These are phyloP conservation scores for Talaromyces atroroseus DNA, from an alignment of 2,329 filamentous ascomycete species.

Conservation along the genomic window DNA sequence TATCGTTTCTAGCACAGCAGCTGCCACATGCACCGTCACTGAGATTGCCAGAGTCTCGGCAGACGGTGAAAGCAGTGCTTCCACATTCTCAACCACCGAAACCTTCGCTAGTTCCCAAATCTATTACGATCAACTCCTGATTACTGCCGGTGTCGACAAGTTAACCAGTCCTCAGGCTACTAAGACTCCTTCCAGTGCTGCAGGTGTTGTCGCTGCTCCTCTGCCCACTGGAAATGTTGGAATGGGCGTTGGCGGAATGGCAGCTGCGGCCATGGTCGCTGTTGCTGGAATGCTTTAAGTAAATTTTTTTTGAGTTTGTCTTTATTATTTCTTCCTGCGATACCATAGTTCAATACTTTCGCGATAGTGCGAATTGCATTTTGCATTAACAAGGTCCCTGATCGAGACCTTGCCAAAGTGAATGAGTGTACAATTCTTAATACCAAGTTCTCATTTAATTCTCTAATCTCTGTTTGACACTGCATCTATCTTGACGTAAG, in stretches of 20 bases:
- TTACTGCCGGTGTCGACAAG: conserved; percentile 18
- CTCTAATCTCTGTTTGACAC: background rate
- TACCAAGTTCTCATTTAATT: background rate
- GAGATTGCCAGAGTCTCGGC: background rate
- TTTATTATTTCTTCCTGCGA: background rate
- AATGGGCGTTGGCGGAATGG: conserved; percentile 16
- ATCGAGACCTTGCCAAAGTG: background rate
- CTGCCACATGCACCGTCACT: conserved; percentile 16
- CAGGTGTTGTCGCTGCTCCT: conserved; percentile 1
- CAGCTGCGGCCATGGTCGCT: conserved; percentile 30
- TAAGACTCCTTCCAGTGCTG: conserved; percentile 8
- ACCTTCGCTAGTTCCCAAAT: conserved; percentile 11
- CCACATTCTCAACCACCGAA: conserved; percentile 5
- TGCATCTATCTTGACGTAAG: background rate
- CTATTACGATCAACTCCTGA: conserved; percentile 12
- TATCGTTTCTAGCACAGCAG: conserved; percentile 15
- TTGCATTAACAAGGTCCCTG: background rate
- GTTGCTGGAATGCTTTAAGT: conserved; percentile 26
- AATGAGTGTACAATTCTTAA: background rate
- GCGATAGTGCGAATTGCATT: background rate
- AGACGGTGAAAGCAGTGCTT: background rate
- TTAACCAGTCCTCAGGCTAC: conserved; percentile 15
- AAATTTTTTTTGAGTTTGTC: background rate
- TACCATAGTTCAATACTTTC: background rate
- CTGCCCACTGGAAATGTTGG: conserved; percentile 10